Percentiles rank a stretch among this genome's conserved stretches.
phyloP scores from a whole-genome alignment of 352 stramenopile species.

The Phytopythium montanum region DNA sequence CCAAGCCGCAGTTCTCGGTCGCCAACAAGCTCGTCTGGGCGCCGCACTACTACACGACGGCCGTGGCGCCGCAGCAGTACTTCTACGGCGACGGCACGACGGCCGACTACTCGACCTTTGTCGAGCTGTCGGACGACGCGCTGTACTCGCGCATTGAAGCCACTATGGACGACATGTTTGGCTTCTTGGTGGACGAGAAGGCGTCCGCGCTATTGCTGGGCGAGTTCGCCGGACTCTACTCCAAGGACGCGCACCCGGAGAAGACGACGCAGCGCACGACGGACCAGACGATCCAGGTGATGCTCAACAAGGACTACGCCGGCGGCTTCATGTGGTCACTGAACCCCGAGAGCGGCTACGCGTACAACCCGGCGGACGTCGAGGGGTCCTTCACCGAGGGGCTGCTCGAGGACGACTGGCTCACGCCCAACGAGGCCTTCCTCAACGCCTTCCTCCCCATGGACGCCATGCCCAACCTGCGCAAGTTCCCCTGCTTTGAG shows the following conservation, averaged over 20 bases:
- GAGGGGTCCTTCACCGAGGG: conserved; percentile 66
- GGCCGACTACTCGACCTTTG: conserved; percentile 43
- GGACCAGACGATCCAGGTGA: conserved; percentile 62
- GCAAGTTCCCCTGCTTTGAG: conserved; percentile 61
- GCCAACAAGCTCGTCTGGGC: conserved; percentile 80
- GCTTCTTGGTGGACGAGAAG: conserved; percentile 52
- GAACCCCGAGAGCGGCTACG: conserved; percentile 74
- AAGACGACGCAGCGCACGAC: conserved; percentile 75
- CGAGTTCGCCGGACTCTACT: conserved; percentile 72
- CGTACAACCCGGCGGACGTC: conserved; percentile 65
- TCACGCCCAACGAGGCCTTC: conserved; percentile 69
- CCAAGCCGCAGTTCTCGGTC: conserved; percentile 45
- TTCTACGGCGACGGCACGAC: conserved; percentile 65
- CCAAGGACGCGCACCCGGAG: conserved; percentile 57
- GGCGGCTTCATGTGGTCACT: conserved; percentile 84
- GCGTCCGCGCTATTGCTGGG: conserved; percentile 54
- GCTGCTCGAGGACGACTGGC: conserved; percentile 72
- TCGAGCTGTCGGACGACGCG: conserved; percentile 56
- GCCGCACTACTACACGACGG: conserved; percentile 82
- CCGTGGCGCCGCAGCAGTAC: conserved; percentile 64
- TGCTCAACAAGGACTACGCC: conserved; percentile 59
- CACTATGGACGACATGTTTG: conserved; percentile 81
- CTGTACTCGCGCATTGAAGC: conserved; percentile 37
- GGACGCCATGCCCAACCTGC: conserved; percentile 59
- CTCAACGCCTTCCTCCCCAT: conserved; percentile 61